Evolutionary conservation across 2,329 filamentous ascomycete genomes (phyloP).

Genomic region (Ramularia collo-cygni): DNA sequence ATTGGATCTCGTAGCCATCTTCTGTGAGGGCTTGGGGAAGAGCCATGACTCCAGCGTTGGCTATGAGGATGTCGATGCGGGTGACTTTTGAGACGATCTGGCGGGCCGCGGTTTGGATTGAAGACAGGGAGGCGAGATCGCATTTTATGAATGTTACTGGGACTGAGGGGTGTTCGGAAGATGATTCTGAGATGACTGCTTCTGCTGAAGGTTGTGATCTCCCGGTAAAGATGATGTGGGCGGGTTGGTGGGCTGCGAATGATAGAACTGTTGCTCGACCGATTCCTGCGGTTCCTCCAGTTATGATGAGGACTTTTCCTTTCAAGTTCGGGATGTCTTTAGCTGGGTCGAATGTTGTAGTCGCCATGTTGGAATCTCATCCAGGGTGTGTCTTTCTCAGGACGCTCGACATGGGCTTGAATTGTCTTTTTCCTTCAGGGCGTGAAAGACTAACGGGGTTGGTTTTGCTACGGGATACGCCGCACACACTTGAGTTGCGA

Average conservation of each 20-base stretch:
- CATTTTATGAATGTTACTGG: constrained; percentile 34
- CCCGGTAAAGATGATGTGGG: constrained; percentile 49
- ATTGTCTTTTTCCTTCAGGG: too few species aligned
- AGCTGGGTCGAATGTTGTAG: too few species aligned
- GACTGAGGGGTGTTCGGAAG: constrained; percentile 25
- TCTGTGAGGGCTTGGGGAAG: constrained; percentile 14
- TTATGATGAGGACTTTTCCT: too few species aligned
- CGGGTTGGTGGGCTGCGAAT: constrained; percentile 45
- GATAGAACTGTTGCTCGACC: too few species aligned
- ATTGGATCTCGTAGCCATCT: constrained; percentile 31
- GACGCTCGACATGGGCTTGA: too few species aligned
- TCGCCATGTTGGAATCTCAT: too few species aligned
- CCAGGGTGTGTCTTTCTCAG: too few species aligned
- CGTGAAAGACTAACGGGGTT: too few species aligned
- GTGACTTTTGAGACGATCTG: constrained; percentile 12
- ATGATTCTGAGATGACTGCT: constrained; percentile 38
- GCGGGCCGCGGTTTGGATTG: constrained; percentile 18
- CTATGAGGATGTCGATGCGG: constrained; percentile 19
- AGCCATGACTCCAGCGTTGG: constrained; percentile 23
- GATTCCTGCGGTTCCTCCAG: too few species aligned
- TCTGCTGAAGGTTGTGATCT: constrained; percentile 40
- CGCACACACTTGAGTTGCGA: too few species aligned
- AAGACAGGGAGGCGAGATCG: constrained; percentile 23
- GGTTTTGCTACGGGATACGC: too few species aligned
- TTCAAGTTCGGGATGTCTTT: too few species aligned